These are phyloP conservation scores for Phytophthora lateralis DNA, from an alignment of 352 stramenopile genomes.

Conservation along the genomic window DNA sequence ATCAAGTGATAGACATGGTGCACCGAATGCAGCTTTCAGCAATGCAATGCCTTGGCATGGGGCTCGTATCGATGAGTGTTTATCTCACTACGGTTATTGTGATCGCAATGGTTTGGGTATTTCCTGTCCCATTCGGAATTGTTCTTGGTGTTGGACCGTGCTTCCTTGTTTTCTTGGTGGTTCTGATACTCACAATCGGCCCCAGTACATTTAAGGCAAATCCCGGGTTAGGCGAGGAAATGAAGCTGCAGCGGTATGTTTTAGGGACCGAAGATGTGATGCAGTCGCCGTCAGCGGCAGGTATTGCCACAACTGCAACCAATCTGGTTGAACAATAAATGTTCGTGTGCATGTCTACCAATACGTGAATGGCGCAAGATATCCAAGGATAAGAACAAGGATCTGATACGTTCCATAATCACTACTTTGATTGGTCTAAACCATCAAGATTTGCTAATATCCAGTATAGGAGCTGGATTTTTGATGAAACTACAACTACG, in stretches of 20 bases:
- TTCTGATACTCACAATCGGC: slow-evolving; percentile 17
- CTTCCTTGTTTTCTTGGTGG: slow-evolving; percentile 13
- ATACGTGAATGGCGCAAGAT: too few species aligned
- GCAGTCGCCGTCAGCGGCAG: too few species aligned
- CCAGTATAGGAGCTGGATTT: too few species aligned
- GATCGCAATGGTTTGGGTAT: slow-evolving; percentile 34
- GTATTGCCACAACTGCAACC: too few species aligned
- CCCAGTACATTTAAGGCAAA: slow-evolving; percentile 9
- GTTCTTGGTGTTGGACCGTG: slow-evolving; percentile 20
- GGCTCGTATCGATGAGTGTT: slow-evolving; percentile 1
- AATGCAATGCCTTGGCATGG: slow-evolving; percentile 14
- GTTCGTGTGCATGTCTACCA: too few species aligned
- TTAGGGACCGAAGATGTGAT: slow-evolving; percentile 13
- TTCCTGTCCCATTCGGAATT: slow-evolving; percentile 44
- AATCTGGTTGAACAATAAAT: too few species aligned
- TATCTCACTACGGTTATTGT: slow-evolving; percentile 22
- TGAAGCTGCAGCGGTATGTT: slow-evolving; percentile 23
- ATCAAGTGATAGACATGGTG: slow-evolving; percentile 18
- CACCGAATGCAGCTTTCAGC: slow-evolving; percentile 7
- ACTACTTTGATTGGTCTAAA: too few species aligned
- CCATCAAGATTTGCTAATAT: too few species aligned
- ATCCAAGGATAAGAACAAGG: too few species aligned
- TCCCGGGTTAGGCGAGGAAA: slow-evolving; percentile 4
- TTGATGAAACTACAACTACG: too few species aligned
- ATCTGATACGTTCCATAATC: too few species aligned